A percentile compares a stretch with the other conserved stretches of the same genome.
These are phyloP conservation scores for Hanseniaspora pseudoguilliermondii DNA, from an alignment of 805 yeast genomes.

Conservation along the genomic window DNA sequence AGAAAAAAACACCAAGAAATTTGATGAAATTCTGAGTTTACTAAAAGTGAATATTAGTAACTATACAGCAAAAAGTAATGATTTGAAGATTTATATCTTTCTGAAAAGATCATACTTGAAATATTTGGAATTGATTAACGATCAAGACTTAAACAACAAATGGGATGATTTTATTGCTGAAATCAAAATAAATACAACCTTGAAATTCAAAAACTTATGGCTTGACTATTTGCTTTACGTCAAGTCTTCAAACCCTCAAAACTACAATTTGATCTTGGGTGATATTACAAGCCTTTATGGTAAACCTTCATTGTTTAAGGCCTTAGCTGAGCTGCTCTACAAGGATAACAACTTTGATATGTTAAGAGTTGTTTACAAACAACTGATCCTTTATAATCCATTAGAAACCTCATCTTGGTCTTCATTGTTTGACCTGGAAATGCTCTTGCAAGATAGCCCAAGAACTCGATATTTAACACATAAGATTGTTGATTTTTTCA, in stretches of 20 bases:
- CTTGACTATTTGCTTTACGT: constrained; percentile 57
- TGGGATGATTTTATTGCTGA: constrained; percentile 50
- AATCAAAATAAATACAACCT: constrained; percentile 26
- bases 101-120: constrained; percentile 58
- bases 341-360: constrained; percentile 67
- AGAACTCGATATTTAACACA: constrained; percentile 54
- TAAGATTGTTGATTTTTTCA: constrained; percentile 24
- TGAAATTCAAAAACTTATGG: constrained; percentile 71
- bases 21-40: constrained; percentile 32
- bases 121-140: constrained; percentile 41
- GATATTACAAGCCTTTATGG: constrained; percentile 53
- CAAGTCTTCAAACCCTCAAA: neutral
- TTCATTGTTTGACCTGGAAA: constrained; percentile 58
- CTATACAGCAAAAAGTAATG: constrained; percentile 26
- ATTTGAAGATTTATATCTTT: constrained; percentile 60
- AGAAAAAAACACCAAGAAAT: constrained; percentile 23
- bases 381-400: constrained; percentile 31
- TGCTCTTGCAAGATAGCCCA: constrained; percentile 49
- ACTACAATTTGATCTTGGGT: neutral
- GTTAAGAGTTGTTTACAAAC: constrained; percentile 59
- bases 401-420: constrained; percentile 35
- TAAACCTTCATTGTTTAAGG: constrained; percentile 42
- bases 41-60: constrained; percentile 29
- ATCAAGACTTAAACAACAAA: constrained; percentile 29
- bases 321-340: constrained; percentile 57